phyloP scores from a whole-genome alignment of 176 grass and related monocot species.

The Aegilops sharonensis region DNA sequence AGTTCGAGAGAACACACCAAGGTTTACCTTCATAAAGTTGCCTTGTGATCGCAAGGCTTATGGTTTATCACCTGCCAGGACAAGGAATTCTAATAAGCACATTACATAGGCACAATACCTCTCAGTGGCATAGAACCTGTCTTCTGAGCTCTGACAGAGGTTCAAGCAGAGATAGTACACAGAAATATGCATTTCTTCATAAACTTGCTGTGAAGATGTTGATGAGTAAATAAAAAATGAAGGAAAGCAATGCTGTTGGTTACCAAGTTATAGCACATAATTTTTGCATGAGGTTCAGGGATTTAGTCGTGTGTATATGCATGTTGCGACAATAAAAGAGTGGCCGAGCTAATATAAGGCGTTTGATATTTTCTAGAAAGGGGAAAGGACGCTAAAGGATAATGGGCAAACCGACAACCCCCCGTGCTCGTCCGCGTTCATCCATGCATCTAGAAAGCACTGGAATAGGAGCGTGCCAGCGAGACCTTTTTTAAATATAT shows the following conservation, averaged over 20 bases:
- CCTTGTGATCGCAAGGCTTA: constrained; percentile 21
- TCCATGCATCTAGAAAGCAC: constrained; percentile 16
- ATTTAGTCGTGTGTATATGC: neutral
- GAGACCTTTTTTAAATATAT: no score
- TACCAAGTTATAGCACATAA: neutral
- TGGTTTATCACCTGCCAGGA: constrained; percentile 81
- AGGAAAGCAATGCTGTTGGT: neutral
- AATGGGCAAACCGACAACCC: constrained; percentile 6
- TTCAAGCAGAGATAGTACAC: neutral
- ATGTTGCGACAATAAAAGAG: neutral
- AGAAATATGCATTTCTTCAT: neutral
- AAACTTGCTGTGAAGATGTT: neutral
- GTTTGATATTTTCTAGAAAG: constrained; percentile 14
- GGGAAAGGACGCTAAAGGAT: neutral
- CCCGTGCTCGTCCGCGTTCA: constrained; percentile 37
- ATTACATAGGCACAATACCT: neutral
- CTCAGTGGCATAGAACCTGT: neutral
- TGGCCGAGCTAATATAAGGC: neutral
- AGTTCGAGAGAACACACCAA: neutral
- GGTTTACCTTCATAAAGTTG: no score
- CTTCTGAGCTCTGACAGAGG: neutral
- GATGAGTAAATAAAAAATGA: neutral
- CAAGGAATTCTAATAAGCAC: constrained; percentile 19
- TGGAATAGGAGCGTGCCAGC: neutral
- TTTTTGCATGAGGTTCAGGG: neutral